Percentiles rank a stretch among this genome's conserved stretches.
phyloP scores from a whole-genome alignment of 108 stramenopile species.

The Nannochloropsis salina region DNA sequence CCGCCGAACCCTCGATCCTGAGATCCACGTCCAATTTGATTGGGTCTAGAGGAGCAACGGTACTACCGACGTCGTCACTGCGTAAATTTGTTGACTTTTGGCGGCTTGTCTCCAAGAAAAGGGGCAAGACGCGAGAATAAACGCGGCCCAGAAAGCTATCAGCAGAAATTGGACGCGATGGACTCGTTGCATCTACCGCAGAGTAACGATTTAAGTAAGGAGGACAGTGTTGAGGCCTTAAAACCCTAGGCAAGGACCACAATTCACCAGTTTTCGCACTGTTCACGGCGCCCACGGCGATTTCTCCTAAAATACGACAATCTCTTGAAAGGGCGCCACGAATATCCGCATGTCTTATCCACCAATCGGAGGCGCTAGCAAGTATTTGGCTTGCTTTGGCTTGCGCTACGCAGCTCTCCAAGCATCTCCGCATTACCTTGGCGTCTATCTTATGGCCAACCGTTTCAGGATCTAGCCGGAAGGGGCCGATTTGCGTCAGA shows the following conservation, averaged over 20 bases:
- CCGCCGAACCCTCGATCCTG: conserved; percentile 6
- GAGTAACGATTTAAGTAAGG: not conserved
- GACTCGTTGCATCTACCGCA: not conserved
- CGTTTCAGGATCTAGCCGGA: not conserved
- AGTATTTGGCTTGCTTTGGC: not conserved
- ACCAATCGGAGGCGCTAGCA: not conserved
- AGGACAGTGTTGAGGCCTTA: not conserved
- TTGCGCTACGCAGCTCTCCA: conserved; percentile 3
- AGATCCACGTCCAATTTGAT: not conserved
- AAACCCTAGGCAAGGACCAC: not conserved
- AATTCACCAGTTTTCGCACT: not conserved
- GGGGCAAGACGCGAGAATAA: not conserved
- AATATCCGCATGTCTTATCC: not conserved
- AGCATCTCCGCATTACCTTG: not conserved
- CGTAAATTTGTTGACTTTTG: not conserved
- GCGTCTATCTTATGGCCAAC: not conserved
- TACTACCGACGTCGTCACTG: not conserved
- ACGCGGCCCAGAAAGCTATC: not conserved
- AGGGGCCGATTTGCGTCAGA: not conserved
- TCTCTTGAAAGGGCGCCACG: not conserved
- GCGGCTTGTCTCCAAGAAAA: not conserved
- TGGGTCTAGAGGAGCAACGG: not conserved
- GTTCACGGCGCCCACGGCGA: not conserved
- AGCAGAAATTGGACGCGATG: too few relatives aligned
- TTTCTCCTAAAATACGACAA: not conserved